Base-by-base conservation (phyloP, 2,329 filamentous ascomycete species). In the Fusarium sp. region DNA sequence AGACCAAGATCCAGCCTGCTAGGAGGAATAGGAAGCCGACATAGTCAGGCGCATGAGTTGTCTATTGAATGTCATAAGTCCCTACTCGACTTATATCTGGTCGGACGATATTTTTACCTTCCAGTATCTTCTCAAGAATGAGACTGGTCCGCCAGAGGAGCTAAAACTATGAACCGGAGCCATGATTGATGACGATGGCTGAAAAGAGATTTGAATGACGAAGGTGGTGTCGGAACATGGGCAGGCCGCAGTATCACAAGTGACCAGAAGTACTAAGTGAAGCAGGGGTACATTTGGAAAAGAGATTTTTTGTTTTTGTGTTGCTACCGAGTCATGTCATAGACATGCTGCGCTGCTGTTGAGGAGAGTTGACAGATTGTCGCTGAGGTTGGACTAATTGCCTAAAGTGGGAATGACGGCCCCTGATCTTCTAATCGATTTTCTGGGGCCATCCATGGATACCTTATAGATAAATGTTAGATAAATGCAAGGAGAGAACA, bases 11-110 rank as follows among this genome's bases (percentile, higher is more conserved):
- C 79, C 92, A 96, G 50, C 85, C 87, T 7, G 84, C 81, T 10
- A 93, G 74, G n/a, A 98, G 83, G 37, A 92, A 78, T 3, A 83
- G 81, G 66, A 98, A 87, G 35, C 93, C 93, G 29, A 96, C 79
- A 80, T 97, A 97, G 77, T 99, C 96, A 8, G 92, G 88, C 13
- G 92, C 92, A 82, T 97, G 96, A 2, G 92, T 94, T 76, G 89
- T 90, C 87, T 93, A 20, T 21, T 33, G 29, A 14, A 23, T 25
- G 11, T 49, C 23, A 18, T 52, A 25, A 59, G 50, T 31, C 45
- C 21, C 11, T 8, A 11, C 20, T 17, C 33, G 21, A 6, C 46
- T 8, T 20, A 4, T 10, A 14, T 10, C 6, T 7, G 21, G 4
- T 29, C n/a, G 6, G 4, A 7, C 17, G 13, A 9, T 21, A 6